phyloP scores from a whole-genome alignment of 257 asterid species.

The Solanum infundibuliforme region DNA sequence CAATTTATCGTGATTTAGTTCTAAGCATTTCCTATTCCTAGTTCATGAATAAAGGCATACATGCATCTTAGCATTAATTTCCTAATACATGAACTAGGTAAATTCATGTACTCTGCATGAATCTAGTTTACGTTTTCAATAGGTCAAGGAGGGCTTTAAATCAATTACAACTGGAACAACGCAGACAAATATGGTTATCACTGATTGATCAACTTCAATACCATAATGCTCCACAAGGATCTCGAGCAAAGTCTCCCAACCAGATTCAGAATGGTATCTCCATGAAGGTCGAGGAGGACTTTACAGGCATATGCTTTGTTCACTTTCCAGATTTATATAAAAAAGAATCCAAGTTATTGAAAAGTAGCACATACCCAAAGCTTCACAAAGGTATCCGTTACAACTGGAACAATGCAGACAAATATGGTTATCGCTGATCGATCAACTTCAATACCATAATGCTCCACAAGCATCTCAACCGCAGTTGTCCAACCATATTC shows the following conservation, averaged over 20 bases:
- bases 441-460: slow-evolving; percentile 79
- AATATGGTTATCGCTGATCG: slow-evolving; percentile 54
- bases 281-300: neutral
- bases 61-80: neutral
- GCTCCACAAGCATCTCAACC: slow-evolving; percentile 67
- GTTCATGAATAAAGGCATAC: neutral
- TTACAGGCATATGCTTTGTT: neutral
- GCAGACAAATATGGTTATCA: slow-evolving; percentile 63
- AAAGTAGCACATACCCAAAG: slow-evolving; percentile 65
- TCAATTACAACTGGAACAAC: slow-evolving; percentile 21
- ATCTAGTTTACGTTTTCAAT: neutral
- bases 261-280: slow-evolving; percentile 90
- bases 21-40: neutral
- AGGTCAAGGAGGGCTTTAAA: neutral
- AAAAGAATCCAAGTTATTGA: neutral
- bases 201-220: slow-evolving; percentile 57
- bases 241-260: slow-evolving; percentile 82
- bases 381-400: slow-evolving; percentile 82
- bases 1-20: neutral
- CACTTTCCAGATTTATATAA: neutral
- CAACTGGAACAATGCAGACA: slow-evolving; percentile 66
- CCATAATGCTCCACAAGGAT: slow-evolving; percentile 73
- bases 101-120: neutral
- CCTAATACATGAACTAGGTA: neutral
- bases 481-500: slow-evolving; percentile 91